A percentile compares a stretch with the other conserved stretches of the same genome.
Evolutionary conservation across 78 protist genomes (phyloP).

Genomic region (slime mould (Dictyostelium discoideum)): DNA sequence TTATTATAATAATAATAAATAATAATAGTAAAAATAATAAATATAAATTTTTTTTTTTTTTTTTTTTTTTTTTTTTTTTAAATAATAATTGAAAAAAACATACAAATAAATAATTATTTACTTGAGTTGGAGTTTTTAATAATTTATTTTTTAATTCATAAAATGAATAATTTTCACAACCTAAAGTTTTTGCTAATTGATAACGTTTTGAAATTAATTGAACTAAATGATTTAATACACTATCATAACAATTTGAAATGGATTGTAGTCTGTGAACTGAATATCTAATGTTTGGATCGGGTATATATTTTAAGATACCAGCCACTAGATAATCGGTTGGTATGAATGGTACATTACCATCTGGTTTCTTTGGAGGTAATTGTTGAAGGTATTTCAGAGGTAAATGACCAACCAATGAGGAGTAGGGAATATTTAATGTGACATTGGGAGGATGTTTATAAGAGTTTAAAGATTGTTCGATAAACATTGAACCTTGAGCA

Average conservation of each 20-base stretch:
- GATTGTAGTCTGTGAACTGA: neutral
- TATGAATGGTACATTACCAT: neutral
- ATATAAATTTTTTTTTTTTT: neutral
- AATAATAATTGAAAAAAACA: neutral
- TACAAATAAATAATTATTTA: conserved; percentile 17
- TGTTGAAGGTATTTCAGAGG: neutral
- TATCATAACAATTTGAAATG: neutral
- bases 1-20: neutral
- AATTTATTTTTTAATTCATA: conserved; percentile 35
- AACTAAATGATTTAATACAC: neutral
- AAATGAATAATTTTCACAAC: neutral
- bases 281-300: conserved; percentile 5
- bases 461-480: neutral
- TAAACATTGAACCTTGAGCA: neutral
- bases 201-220: neutral
- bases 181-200: conserved; percentile 9
- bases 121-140: conserved; percentile 61
- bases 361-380: neutral
- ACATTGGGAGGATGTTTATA: neutral
- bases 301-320: conserved; percentile 21
- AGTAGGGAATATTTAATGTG: neutral
- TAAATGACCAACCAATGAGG: neutral
- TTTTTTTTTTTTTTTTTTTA: neutral
- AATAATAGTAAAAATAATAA: neutral
- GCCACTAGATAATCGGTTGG: neutral